Base-by-base conservation (phyloP, 306 rosid species). In the Fagus crenata region DNA sequence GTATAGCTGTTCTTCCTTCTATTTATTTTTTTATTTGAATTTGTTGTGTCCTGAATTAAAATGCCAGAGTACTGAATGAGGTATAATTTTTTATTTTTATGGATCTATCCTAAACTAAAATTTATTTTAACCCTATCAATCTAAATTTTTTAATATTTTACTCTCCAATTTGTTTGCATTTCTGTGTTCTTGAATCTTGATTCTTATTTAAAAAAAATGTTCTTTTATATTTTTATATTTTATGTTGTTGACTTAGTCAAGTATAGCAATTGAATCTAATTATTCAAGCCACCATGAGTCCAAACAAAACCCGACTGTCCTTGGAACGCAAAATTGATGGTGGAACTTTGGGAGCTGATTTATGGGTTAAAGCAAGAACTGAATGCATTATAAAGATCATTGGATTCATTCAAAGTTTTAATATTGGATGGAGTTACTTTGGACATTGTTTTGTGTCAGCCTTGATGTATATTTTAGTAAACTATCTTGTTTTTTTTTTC, bases 401-500 rank as follows among this genome's bases (percentile, higher is more conserved):
- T 63, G 13, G 11, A 63, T 63, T 63, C 4, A 13, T 35, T 13
- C 41, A 8, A 63, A 63, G 22, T 35, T 13, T 63, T 33, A 36
- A 6, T 14, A 46, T 46, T 63, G 42, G 5, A 14, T 36, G 41
- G 41, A 14, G 18, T 35, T 35, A 35, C 69, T 63, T 63, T 35
- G 22, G 2, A 32, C 37, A 15, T 63, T 63, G 18, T 69, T 43
- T 51, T 63, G 35, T 68, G 43, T 15, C 12, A 55, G 54, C 71
- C 64, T 72, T 80, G 72, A 58, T 40, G 43, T 69, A 65, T 49
- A 67, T 60, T 83, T 80, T n/a, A 67, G 9, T 55, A 41, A 64
- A 53, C 59, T 60, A 13, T 85, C 85, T 75, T 41, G 61, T 33
- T 73, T 67, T 51, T 67, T 51, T 74, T 77, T 81, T 22, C 31